Base-by-base conservation (phyloP, 1,284 basidiomycete genomes). In the Puccinia coronata region DNA sequence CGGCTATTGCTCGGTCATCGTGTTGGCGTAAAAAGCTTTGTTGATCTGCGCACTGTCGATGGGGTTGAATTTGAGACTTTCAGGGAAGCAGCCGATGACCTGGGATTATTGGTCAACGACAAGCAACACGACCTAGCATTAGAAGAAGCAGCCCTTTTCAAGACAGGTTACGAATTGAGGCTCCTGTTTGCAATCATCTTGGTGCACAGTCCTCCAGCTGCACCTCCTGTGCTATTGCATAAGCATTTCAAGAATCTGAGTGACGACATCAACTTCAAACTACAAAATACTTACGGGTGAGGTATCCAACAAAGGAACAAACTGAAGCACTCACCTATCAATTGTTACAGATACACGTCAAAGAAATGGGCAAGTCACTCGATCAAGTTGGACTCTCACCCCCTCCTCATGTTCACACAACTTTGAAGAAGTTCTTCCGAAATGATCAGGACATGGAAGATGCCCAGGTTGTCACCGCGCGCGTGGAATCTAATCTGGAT, bases 1-100 rank as follows among this genome's bases (percentile, higher is more conserved):
- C 84, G 87, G 0, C 84, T 84, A 0, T 84, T 89, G 0, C 85
- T 89, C 0, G 18, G 18, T 20, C 25, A 73, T 14, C 16, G 51
- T 6, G 18, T 20, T 18, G 31, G 31, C 11, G 25, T 53, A 1
- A 23, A n/a, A n/a, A 18, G 9, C 8, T 72, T n/a, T 8, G 3
- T 49, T 1, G 28, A 72, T 41, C 36, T 72, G 12, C 23, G 28
- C 11, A 72, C 70, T 4, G 49, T 34, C 1, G 11, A 55, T n/a
- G 49, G 47, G 55, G 25, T 28, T 36, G 34, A 8, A 5, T 31
- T 8, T 31, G 34, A 9, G 9, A 12, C 34, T 28, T 67, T 67
- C 39, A 23, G 63, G 23, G 63, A 72, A 16, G 47, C 70, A 23
- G 70, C 70, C 2, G 70, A 72, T 36, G 47, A 25, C 18, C 31